Evolutionary conservation across 495 filamentous ascomycete genomes (phyloP).

Genomic region (Diplogelasinospora grovesii): DNA sequence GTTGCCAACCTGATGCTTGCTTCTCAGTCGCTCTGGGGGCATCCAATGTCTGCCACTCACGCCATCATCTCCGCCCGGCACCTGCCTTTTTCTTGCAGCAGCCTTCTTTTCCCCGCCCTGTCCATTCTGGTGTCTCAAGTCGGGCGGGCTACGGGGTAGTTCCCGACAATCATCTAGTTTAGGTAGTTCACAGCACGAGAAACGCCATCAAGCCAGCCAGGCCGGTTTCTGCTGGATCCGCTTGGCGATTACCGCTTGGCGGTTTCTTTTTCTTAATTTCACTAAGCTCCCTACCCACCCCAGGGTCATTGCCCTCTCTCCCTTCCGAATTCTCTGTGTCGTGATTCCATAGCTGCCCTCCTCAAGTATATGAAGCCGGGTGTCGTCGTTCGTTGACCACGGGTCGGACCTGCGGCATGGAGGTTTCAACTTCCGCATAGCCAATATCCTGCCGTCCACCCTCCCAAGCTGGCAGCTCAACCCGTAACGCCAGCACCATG

Average conservation of each 20-base stretch:
- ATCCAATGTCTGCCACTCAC: background rate
- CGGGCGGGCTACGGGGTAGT: background rate
- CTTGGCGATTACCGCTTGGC: background rate
- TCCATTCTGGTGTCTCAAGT: conserved; percentile 16
- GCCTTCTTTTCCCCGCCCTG: too few relatives aligned
- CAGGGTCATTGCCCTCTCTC: conserved; percentile 5
- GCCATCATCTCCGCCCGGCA: conserved; percentile 5
- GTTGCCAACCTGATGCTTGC: too few relatives aligned
- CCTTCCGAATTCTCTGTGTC: conserved; percentile 7
- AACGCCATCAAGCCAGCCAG: conserved; percentile 9
- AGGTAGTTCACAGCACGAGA: conserved; percentile 5
- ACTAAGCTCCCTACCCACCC: background rate
- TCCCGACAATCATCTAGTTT: background rate
- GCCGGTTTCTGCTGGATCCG: conserved; percentile 9
- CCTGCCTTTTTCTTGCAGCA: conserved; percentile 1
- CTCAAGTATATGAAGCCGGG: conserved; percentile 20
- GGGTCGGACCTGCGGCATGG: conserved; percentile 32
- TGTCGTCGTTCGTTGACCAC: conserved; percentile 15
- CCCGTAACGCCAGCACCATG: conserved; percentile 23
- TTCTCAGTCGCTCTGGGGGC: too few relatives aligned
- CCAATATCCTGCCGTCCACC: conserved; percentile 24
- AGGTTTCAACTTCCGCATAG: conserved; percentile 35
- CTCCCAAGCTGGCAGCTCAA: conserved; percentile 8
- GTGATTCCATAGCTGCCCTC: conserved; percentile 13
- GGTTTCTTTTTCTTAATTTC: conserved; percentile 2